Evolutionary conservation across 495 filamentous ascomycete species (phyloP).

Genomic region (Trichocladium antarcticum): DNA sequence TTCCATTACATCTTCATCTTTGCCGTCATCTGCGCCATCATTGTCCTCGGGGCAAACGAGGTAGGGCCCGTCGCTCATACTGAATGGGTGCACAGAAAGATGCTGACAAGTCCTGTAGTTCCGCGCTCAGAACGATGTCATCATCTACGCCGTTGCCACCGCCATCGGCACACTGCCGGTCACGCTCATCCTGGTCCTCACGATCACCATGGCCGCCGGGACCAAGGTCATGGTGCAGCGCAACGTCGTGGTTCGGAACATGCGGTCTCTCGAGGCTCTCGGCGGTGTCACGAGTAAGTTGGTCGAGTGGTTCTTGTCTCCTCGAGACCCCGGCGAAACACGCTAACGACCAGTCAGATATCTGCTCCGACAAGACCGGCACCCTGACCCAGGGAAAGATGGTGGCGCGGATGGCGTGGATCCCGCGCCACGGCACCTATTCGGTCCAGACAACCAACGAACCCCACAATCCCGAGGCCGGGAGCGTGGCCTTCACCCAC

Average conservation of each 20-base stretch:
- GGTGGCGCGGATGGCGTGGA: slow-evolving; percentile 67
- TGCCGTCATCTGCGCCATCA: slow-evolving; percentile 6
- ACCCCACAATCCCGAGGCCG: slow-evolving; percentile 26
- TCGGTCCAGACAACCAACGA: slow-evolving; percentile 45
- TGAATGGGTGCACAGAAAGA: neutral
- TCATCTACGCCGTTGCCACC: slow-evolving; percentile 67
- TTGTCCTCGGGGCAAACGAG: slow-evolving; percentile 1
- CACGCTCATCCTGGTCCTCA: slow-evolving; percentile 55
- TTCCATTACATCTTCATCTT: slow-evolving; percentile 6
- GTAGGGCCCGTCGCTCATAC: neutral
- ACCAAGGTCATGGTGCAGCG: slow-evolving; percentile 62
- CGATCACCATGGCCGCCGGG: slow-evolving; percentile 63
- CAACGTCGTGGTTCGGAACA: slow-evolving; percentile 59
- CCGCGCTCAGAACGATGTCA: slow-evolving; percentile 45
- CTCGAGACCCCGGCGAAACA: neutral
- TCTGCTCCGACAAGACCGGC: slow-evolving; percentile 81
- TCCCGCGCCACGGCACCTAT: slow-evolving; percentile 45
- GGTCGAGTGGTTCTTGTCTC: neutral
- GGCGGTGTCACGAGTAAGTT: slow-evolving; percentile 52
- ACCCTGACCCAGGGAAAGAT: slow-evolving; percentile 65
- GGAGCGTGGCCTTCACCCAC: slow-evolving; percentile 8
- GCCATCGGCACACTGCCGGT: slow-evolving; percentile 61
- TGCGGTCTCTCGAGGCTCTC: slow-evolving; percentile 71
- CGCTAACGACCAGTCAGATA: slow-evolving; percentile 40
- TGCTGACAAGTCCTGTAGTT: neutral